Base-by-base conservation (phyloP, 2,329 filamentous ascomycete genomes). In the Cladophialophora psammophila region DNA sequence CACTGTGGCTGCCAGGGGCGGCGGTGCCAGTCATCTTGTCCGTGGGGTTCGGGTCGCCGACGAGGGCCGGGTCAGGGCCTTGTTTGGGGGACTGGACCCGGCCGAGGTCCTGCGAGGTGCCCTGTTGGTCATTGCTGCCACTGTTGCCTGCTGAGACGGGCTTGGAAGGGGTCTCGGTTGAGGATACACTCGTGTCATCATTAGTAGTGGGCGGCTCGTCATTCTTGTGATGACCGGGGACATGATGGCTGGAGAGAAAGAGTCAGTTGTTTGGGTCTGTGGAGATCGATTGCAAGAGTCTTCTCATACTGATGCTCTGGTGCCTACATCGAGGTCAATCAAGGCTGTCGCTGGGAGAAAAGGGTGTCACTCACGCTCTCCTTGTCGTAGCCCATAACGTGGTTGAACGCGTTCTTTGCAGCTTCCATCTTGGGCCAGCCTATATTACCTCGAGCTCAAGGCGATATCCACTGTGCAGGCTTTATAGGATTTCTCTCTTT, bases 1-100 rank as follows among this genome's bases (percentile, higher is more conserved):
- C 71, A 7, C 66, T 69, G 65, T 73, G 71, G n/a, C 68, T 71
- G 52, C 71, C 71, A 5, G 65, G 64, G 1, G 35, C 68, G 26
- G 56, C 71, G 8, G 60, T 63, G 55, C 71, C 71, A 8, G 66
- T 67, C 38, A 72, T 42, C 45, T 72, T 72, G 32, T 45, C 48
- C 9, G 68, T 63, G 13, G 58, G 31, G 31, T 66, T 61, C 42
- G 67, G 26, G 26, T 66, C 58, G 45, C 64, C 65, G n/a, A 69
- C 58, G 20, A 72, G 36, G 31, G 68, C 61, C 53, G 71, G 71
- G 59, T 74, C 71, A 7, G 63, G 52, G 15, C 66, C 68, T 55
- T 69, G 65, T 7, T 58, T 38, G 15, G 65, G 42, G 36, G 56
- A 63, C 26, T 68, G 65, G 26, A 53, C 38, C 18, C 64, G 35